Evolutionary conservation across 495 filamentous ascomycete species (phyloP).

Genomic region (Penicillium crystallinum): DNA sequence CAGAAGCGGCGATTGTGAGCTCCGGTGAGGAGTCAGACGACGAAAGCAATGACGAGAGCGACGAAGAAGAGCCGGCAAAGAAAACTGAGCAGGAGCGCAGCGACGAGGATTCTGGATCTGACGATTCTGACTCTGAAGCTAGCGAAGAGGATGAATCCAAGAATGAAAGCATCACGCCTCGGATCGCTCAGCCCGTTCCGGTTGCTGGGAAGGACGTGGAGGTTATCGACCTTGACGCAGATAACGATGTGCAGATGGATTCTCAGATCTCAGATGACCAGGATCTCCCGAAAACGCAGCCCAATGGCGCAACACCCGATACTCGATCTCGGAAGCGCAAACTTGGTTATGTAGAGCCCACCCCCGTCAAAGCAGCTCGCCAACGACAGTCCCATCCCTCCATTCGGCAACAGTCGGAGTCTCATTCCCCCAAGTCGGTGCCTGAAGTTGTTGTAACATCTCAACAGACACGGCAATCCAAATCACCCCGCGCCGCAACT

Average conservation of each 20-base stretch:
- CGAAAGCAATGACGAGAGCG: not conserved
- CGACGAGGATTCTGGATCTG: not conserved
- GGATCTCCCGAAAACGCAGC: not conserved
- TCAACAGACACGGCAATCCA: not conserved
- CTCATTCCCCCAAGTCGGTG: not conserved
- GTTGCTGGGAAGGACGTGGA: not conserved
- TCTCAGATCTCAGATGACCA: not conserved
- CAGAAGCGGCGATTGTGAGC: not conserved
- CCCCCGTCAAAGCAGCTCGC: constrained; percentile 27
- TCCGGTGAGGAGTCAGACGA: constrained; percentile 2
- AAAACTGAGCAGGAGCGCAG: not conserved
- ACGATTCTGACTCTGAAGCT: not conserved
- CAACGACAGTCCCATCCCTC: constrained; percentile 10
- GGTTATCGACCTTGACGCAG: not conserved
- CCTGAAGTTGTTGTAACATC: not conserved
- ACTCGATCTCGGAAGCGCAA: constrained; percentile 25
- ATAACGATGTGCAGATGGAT: constrained; percentile 1
- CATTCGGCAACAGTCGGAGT: not conserved
- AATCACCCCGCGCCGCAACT: not conserved
- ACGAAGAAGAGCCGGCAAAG: not conserved
- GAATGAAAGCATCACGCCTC: not conserved
- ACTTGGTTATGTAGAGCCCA: constrained; percentile 13
- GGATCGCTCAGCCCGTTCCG: not conserved
- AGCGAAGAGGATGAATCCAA: not conserved
- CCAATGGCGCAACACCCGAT: not conserved